Conservation (phyloP, 495 filamentous ascomycete species). For the Penicillium coprophilum region DNA sequence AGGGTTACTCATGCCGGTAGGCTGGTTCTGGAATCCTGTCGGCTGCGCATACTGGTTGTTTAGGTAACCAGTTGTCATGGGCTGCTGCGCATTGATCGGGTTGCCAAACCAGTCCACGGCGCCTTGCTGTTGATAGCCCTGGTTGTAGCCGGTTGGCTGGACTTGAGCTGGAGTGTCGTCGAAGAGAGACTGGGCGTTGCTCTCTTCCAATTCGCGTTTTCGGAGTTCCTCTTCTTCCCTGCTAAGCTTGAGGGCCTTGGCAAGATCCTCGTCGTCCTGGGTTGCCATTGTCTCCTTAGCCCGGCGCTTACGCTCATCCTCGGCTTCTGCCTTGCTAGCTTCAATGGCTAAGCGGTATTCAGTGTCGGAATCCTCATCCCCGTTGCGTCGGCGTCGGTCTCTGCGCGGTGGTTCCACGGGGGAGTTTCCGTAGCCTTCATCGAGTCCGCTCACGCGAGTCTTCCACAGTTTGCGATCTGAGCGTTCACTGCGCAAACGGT, state of each 20-base stretch:
- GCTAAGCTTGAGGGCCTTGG: slow-evolving; percentile 94
- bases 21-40: slow-evolving; percentile 61
- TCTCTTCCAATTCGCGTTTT: slow-evolving; percentile 84
- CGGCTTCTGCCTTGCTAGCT: slow-evolving; percentile 92
- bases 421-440: slow-evolving; percentile 61
- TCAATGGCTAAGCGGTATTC: slow-evolving; percentile 93
- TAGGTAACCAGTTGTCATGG: slow-evolving; percentile 79
- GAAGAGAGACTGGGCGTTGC: slow-evolving; percentile 81
- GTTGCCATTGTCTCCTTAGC: slow-evolving; percentile 51
- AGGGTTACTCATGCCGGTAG: slow-evolving; percentile 66
- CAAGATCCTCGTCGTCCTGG: slow-evolving; percentile 79
- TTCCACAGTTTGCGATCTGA: slow-evolving; percentile 95
- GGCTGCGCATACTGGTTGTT: slow-evolving; percentile 80
- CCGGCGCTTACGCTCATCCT: slow-evolving; percentile 78
- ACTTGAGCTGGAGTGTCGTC: slow-evolving; percentile 74
- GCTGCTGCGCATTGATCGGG: slow-evolving; percentile 72
- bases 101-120: slow-evolving; percentile 98
- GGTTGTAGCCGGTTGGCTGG: slow-evolving; percentile 86
- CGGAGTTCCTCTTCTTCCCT: slow-evolving; percentile 91
- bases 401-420: slow-evolving; percentile 39
- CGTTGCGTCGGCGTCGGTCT: slow-evolving; percentile 45
- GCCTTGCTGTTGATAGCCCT: slow-evolving; percentile 93
- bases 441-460: slow-evolving; percentile 87
- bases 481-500: slow-evolving; percentile 86
- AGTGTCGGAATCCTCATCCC: slow-evolving; percentile 80